phyloP scores from a whole-genome alignment of 768 basidiomycete genomes.

The Tubosaeta sp. region DNA sequence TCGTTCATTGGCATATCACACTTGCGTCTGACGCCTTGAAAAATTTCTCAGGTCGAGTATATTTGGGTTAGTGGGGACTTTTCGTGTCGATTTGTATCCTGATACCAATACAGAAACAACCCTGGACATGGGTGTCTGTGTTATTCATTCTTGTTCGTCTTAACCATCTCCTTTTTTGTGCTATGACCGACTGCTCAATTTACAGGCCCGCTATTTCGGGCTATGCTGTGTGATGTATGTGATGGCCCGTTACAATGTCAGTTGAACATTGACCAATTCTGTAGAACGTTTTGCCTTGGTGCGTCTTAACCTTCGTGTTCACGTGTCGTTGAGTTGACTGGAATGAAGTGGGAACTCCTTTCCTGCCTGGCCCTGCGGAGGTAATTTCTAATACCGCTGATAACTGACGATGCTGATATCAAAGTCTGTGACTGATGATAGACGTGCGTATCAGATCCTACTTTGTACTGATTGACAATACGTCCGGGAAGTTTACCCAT shows the following conservation, averaged over 20 bases:
- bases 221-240: not conserved
- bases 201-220: conserved; percentile 1
- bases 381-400: not conserved
- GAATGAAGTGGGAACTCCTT: not conserved
- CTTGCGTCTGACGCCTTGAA: not conserved
- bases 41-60: not conserved
- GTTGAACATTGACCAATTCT: not conserved
- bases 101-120: not conserved
- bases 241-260: not conserved
- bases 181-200: not conserved
- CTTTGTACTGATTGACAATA: not conserved
- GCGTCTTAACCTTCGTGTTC: not conserved
- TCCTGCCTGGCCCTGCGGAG: not conserved
- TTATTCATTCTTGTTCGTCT: not conserved
- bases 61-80: not conserved
- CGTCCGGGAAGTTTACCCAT: not conserved
- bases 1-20: not conserved
- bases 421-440: not conserved
- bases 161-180: not conserved
- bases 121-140: not conserved
- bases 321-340: not conserved
- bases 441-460: not conserved
- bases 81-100: not conserved
- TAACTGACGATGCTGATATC: not conserved
- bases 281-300: not conserved